A percentile compares a stretch with the other conserved stretches of the same genome.
Evolutionary conservation across 2,329 filamentous ascomycete species (phyloP).

Genomic region (Xylariales sp.): DNA sequence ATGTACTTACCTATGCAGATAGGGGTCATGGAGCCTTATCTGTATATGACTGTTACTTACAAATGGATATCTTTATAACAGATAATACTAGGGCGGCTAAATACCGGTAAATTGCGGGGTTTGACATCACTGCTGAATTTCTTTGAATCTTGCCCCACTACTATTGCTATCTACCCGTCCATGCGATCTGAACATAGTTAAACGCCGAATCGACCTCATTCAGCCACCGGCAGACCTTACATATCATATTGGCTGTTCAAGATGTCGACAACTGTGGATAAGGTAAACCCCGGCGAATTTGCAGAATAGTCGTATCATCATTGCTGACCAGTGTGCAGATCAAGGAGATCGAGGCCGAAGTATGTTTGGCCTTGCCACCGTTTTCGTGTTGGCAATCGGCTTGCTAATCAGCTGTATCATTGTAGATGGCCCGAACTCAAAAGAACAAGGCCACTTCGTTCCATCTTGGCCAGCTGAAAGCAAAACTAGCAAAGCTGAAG

Average conservation of each 20-base stretch:
- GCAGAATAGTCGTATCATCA: slow-evolving; percentile 25
- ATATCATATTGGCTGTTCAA: slow-evolving; percentile 54
- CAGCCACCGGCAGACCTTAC: not conserved
- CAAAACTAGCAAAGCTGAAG: slow-evolving; percentile 98
- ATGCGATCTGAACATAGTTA: slow-evolving; percentile 11
- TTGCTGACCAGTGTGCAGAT: slow-evolving; percentile 70
- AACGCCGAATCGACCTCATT: slow-evolving; percentile 11
- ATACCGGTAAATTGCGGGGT: slow-evolving; percentile 40
- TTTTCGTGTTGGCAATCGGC: slow-evolving; percentile 20
- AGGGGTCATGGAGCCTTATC: not conserved
- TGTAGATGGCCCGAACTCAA: slow-evolving; percentile 91
- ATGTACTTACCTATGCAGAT: not conserved
- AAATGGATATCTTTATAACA: slow-evolving; percentile 21
- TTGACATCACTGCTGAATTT: slow-evolving; percentile 46
- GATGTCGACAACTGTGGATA: slow-evolving; percentile 98
- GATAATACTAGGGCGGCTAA: slow-evolving; percentile 37
- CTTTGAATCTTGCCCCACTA: slow-evolving; percentile 41
- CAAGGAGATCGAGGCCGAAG: slow-evolving; percentile 96
- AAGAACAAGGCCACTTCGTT: slow-evolving; percentile 97
- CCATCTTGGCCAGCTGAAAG: slow-evolving; percentile 95
- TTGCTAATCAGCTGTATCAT: slow-evolving; percentile 38
- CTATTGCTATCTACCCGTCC: slow-evolving; percentile 21
- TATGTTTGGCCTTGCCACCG: slow-evolving; percentile 58
- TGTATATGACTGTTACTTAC: slow-evolving; percentile 8
- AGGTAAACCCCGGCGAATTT: slow-evolving; percentile 66